phyloP scores from a whole-genome alignment of 2,329 filamentous ascomycete genomes.

The Clonostachys solani region DNA sequence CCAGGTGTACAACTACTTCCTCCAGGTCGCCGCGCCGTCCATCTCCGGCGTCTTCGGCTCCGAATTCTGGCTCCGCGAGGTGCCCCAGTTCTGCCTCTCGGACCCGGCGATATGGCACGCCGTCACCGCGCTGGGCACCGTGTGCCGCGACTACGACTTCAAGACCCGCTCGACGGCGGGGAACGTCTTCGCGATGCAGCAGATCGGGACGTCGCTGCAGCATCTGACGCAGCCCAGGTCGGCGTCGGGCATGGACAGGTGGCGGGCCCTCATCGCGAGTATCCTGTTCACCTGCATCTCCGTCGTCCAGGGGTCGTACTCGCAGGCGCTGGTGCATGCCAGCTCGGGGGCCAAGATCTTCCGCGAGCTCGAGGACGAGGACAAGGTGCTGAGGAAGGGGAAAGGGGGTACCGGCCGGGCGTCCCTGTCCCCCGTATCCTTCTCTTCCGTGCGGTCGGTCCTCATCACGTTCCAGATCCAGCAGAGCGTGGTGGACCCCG shows the following conservation, averaged over 20 bases:
- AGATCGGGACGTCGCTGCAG: not conserved
- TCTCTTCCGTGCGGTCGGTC: not conserved
- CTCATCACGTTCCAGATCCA: not conserved
- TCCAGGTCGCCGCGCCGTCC: constrained; percentile 7
- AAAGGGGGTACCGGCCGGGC: no score
- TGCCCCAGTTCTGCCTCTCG: constrained; percentile 27
- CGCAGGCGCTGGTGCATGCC: constrained; percentile 6
- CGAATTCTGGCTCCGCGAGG: constrained; percentile 29
- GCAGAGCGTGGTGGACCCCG: not conserved
- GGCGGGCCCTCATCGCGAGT: not conserved
- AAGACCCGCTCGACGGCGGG: not conserved
- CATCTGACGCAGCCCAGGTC: not conserved
- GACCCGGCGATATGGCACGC: constrained; percentile 37
- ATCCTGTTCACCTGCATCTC: not conserved
- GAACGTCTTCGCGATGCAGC: not conserved
- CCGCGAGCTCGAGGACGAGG: no score
- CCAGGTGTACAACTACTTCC: constrained; percentile 3
- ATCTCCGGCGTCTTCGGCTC: constrained; percentile 26
- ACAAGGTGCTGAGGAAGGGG: no score
- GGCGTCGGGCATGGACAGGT: not conserved
- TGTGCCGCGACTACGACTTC: not conserved
- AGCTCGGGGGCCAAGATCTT: constrained; percentile 4
- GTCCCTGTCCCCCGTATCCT: not conserved
- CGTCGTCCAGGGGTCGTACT: constrained; percentile 8
- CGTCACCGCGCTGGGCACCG: constrained; percentile 28